Evolutionary conservation across 306 rosid genomes (phyloP).

Genomic region (Cucumis sativus): Cucumber_9930_V3 NC_026658.2:22958001-22958500

Average conservation of each 20-base stretch:
- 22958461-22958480: too few species aligned
- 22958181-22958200: conserved; percentile 57
- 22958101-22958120: conserved; percentile 93
- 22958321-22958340: neutral
- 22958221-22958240: conserved; percentile 10
- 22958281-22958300: neutral
- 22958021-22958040: conserved; percentile 58
- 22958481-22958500: too few species aligned
- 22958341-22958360: neutral
- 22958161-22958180: conserved; percentile 65
- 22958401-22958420: too few species aligned
- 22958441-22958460: too few species aligned
- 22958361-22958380: neutral
- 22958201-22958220: conserved; percentile 49
- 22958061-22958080: conserved; percentile 54
- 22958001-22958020: conserved; percentile 33
- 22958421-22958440: too few species aligned
- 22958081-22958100: conserved; percentile 43
- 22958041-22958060: conserved; percentile 58
- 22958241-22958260: conserved; percentile 4
- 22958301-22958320: neutral
- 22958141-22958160: conserved; percentile 46
- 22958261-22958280: neutral
- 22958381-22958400: neutral
- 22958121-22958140: conserved; percentile 62